Percentiles rank a stretch among this genome's conserved stretches.
phyloP scores from a whole-genome alignment of 176 grass and related monocot genomes.

The Carex pumila region DNA sequence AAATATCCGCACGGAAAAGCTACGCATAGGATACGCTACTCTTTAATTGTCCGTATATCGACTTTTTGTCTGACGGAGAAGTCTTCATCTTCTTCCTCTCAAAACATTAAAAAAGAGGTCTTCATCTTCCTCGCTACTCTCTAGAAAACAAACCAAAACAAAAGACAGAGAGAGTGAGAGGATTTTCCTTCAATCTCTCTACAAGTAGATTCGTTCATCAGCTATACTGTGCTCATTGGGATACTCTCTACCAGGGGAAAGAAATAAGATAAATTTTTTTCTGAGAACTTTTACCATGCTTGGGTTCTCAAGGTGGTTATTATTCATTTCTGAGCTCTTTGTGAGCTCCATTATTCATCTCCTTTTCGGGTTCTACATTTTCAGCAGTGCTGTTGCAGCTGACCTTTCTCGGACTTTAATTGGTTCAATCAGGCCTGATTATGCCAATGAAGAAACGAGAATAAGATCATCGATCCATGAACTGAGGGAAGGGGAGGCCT shows the following conservation, averaged over 20 bases:
- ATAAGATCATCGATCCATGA: not conserved
- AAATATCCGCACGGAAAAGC: too few species aligned
- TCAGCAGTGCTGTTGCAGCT: conserved; percentile 35
- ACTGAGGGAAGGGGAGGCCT: conserved; percentile 13
- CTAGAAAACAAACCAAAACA: not conserved
- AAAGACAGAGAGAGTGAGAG: not conserved
- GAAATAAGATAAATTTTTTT: not conserved
- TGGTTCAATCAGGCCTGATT: not conserved
- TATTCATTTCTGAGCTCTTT: conserved; percentile 38
- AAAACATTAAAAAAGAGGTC: not conserved
- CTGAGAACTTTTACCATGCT: not conserved
- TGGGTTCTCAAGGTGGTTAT: conserved; percentile 3
- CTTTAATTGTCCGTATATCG: not conserved
- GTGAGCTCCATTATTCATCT: conserved; percentile 53
- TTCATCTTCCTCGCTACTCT: conserved; percentile 1
- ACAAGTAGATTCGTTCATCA: not conserved
- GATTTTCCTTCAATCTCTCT: not conserved
- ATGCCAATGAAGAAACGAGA: not conserved
- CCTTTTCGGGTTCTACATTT: conserved; percentile 71
- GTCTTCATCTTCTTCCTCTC: not conserved
- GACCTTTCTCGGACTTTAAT: conserved; percentile 33
- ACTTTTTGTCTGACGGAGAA: not conserved
- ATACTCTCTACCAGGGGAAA: not conserved
- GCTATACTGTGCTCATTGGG: not conserved
- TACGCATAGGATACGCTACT: too few species aligned